Conservation (phyloP, 2,329 filamentous ascomycete species). For the Teratosphaeria gauchensis region DNA sequence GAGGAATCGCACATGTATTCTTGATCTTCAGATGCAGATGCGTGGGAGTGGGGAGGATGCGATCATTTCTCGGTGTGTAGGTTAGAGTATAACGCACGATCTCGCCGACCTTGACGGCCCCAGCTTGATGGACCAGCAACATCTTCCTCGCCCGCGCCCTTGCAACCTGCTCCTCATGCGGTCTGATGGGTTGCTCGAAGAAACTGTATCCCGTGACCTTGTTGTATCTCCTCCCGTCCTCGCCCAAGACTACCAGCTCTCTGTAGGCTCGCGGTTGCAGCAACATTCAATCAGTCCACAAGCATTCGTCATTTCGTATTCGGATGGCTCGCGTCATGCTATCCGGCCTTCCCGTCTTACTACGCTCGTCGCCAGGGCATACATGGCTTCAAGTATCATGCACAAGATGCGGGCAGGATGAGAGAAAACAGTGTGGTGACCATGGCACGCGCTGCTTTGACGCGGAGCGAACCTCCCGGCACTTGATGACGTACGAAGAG, state of each 20-base stretch:
- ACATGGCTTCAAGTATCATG: neutral
- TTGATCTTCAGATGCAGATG: conserved; percentile 77
- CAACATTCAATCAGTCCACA: neutral
- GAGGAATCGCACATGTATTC: conserved; percentile 80
- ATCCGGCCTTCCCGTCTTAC: neutral
- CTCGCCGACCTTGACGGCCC: conserved; percentile 88
- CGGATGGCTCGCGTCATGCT: neutral
- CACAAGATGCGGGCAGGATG: neutral
- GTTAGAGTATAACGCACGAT: conserved; percentile 83
- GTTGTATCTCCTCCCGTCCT: neutral
- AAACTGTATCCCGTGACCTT: neutral
- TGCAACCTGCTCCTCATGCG: neutral
- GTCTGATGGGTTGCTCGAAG: neutral
- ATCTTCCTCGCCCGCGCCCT: conserved; percentile 38
- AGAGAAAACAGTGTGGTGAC: neutral
- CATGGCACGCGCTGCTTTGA: neutral
- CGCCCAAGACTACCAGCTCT: neutral
- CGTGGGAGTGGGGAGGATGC: conserved; percentile 76
- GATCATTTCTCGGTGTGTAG: conserved; percentile 81
- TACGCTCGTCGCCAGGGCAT: neutral
- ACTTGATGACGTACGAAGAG: neutral
- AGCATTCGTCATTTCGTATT: neutral
- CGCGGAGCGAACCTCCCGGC: neutral
- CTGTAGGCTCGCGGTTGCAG: neutral
- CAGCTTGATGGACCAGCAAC: conserved; percentile 84